phyloP scores from a whole-genome alignment of 768 basidiomycete species.

The Paxillus ammoniavirescens region DNA sequence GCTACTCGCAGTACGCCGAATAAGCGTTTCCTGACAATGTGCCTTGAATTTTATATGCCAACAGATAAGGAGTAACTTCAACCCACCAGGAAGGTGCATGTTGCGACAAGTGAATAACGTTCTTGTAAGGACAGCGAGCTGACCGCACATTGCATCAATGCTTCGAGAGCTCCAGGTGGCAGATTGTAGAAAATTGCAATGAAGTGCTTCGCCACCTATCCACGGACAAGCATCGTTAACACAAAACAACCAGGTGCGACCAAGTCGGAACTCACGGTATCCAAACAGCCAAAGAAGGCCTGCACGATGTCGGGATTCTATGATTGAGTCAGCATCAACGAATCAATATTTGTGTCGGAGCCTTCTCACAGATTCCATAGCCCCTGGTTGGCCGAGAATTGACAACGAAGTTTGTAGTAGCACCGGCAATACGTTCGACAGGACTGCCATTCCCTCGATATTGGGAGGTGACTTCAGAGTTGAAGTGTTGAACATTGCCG shows the following conservation, averaged over 20 bases:
- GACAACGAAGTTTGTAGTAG: slow-evolving; percentile 58
- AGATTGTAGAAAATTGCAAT: slow-evolving; percentile 58
- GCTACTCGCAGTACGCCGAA: slow-evolving; percentile 61
- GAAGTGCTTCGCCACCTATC: slow-evolving; percentile 56
- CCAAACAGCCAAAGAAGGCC: slow-evolving; percentile 82
- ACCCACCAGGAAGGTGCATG: slow-evolving; percentile 80
- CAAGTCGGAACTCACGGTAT: slow-evolving; percentile 49
- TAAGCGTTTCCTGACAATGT: slow-evolving; percentile 51
- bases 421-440: slow-evolving; percentile 52
- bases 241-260: background rate
- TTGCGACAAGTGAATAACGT: slow-evolving; percentile 80
- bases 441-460: slow-evolving; percentile 54
- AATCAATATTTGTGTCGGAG: background rate
- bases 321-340: slow-evolving; percentile 6
- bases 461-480: slow-evolving; percentile 53
- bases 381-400: slow-evolving; percentile 52
- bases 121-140: slow-evolving; percentile 72
- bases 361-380: slow-evolving; percentile 65
- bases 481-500: slow-evolving; percentile 37
- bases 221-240: background rate
- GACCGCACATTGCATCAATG: slow-evolving; percentile 68
- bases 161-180: slow-evolving; percentile 60
- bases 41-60: background rate
- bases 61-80: background rate
- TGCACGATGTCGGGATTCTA: slow-evolving; percentile 93